Evolutionary conservation across 2,329 filamentous ascomycete species (phyloP), one percentile per base, ranked within the genome.

Genomic region (Sarocladium brachiariae): DNA sequence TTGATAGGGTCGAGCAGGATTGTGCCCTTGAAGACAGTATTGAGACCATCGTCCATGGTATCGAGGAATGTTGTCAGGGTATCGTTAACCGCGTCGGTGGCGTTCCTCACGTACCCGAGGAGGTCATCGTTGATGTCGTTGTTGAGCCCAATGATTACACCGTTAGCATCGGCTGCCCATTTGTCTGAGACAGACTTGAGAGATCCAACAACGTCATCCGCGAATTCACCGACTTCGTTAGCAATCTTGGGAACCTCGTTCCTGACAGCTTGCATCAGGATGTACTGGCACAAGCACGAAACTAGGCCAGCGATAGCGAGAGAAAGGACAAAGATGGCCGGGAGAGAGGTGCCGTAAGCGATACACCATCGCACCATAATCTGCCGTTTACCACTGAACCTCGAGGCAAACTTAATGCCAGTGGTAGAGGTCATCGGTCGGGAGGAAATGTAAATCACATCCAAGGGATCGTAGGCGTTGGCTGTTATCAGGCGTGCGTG

Each of bases 361-460:
- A 93, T 74, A 49, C 82, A 81, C 90, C 91, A 96, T 54, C 91
- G 83, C 9, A 83, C 76, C 37, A 96, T 76, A 41, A 87, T 79
- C 65, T 89, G 84, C 49, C 80, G 77, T 57, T 84, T 70, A 66
- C 79, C 67, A 50, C 78, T 79, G 68, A 92, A 83, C 52, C 73
- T 76, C 49, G 77, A 77, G 6, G 87, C 81, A 18, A 87, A 58
- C 67, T 79, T 84, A 63, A 96, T 78, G 35, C 91, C 92, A 24
- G 78, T 70, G 2, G 76, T 76, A 1, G 89, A 81, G 1, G 89
- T 88, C 58, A 85, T 81, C 1, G 92, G 90, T 19, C 89, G 81
- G 30, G 89, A 91, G 27, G 86, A 83, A 57, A 96, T 86, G 68
- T 96, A 95, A 37, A 95, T 81, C 31, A 91, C 83, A 63, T 97